phyloP scores from a whole-genome alignment of 139 green algal genomes.

The Coelastrella sp. region DNA sequence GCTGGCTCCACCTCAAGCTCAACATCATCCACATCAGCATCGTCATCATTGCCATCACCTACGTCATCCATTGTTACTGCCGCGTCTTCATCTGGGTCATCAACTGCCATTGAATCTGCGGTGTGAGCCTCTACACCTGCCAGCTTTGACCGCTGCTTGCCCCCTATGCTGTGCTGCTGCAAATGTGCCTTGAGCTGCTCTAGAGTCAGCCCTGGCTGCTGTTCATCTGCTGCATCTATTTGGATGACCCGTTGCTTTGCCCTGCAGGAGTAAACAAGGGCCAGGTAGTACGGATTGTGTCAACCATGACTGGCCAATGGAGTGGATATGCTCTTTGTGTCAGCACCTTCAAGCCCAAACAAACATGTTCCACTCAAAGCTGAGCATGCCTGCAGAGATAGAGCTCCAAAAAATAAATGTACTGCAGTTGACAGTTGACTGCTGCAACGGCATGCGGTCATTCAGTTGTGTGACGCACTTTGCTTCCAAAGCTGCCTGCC shows the following conservation, averaged over 20 bases:
- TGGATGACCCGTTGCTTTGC: neutral
- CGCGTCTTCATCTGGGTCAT: neutral
- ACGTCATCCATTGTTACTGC: neutral
- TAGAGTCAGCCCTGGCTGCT: neutral
- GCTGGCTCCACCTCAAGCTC: constrained; percentile 29
- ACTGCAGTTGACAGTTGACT: no score
- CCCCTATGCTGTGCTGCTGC: constrained; percentile 25
- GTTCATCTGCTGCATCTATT: neutral
- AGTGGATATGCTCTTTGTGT: no score
- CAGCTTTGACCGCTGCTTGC: neutral
- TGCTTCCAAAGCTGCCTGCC: constrained; percentile 34
- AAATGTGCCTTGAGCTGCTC: constrained; percentile 44
- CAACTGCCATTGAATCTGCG: no score
- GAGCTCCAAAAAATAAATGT: no score
- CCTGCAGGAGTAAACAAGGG: neutral
- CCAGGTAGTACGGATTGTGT: neutral
- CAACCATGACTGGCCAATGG: neutral
- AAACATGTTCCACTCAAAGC: neutral
- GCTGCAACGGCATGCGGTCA: no score
- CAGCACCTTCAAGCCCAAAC: no score
- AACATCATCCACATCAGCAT: constrained; percentile 12
- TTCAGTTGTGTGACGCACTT: neutral
- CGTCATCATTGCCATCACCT: constrained; percentile 4
- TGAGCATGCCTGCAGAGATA: no score
- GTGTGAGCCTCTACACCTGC: constrained; percentile 18